Conservation (phyloP, 1,139 yeast genomes). For the Debaryomyces nepalensis region DNA sequence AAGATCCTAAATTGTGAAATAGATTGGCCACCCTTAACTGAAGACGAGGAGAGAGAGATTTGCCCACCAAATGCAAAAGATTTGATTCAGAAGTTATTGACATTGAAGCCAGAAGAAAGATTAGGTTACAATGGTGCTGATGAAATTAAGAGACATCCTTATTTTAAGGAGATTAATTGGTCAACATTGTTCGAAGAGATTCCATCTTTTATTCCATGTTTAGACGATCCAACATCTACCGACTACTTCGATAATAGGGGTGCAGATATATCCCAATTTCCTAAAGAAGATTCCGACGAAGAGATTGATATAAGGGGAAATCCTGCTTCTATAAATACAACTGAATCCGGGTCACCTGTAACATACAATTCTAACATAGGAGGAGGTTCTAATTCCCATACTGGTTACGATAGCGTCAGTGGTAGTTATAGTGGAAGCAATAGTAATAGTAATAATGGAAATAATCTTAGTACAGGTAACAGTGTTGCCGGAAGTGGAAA, state of each 20-base stretch:
- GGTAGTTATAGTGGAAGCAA: slow-evolving; percentile 16
- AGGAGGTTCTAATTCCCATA: too few species aligned
- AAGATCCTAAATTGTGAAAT: slow-evolving; percentile 75
- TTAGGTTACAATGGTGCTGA: slow-evolving; percentile 78
- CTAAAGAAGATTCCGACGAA: slow-evolving; percentile 52
- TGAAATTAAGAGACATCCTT: slow-evolving; percentile 79
- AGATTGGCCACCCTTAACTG: slow-evolving; percentile 77
- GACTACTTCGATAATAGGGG: slow-evolving; percentile 94
- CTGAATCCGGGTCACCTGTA: slow-evolving; percentile 28
- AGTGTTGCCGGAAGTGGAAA: slow-evolving; percentile 32
- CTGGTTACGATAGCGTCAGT: slow-evolving; percentile 13
- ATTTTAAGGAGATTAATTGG: slow-evolving; percentile 79
- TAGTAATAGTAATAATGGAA: slow-evolving; percentile 12
- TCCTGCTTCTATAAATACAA: slow-evolving; percentile 19
- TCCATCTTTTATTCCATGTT: slow-evolving; percentile 82
- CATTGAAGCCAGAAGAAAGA: slow-evolving; percentile 64
- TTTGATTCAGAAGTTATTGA: slow-evolving; percentile 64
- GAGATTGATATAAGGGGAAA: slow-evolving; percentile 22
- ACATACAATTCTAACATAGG: not conserved
- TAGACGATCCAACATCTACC: slow-evolving; percentile 84
- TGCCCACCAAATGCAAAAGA: slow-evolving; percentile 77
- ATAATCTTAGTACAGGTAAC: slow-evolving; percentile 13
- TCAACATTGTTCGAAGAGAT: slow-evolving; percentile 68
- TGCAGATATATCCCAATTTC: slow-evolving; percentile 69
- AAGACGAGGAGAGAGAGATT: slow-evolving; percentile 55